Evolutionary conservation across 208 protist species (phyloP).

Genomic region (Phytomonas sp.): DNA sequence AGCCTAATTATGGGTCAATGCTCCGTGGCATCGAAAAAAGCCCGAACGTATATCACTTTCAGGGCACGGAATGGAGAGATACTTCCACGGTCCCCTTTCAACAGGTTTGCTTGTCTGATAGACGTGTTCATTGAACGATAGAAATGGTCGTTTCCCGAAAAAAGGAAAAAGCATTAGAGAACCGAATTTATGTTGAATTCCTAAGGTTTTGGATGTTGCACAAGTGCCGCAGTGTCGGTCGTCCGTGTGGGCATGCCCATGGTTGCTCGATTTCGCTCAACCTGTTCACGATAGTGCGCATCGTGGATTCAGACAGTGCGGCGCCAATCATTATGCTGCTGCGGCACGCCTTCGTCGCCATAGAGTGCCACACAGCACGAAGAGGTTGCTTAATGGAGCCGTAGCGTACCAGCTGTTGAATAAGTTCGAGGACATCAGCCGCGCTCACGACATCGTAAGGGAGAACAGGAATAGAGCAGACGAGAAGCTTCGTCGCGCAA

Average conservation of each 20-base stretch:
- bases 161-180: constrained; percentile 7
- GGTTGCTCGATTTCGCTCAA: constrained; percentile 81
- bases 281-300: constrained; percentile 67
- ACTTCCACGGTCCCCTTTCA: background rate
- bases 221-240: constrained; percentile 82
- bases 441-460: constrained; percentile 81
- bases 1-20: background rate
- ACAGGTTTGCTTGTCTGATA: background rate
- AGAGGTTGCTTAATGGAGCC: constrained; percentile 42
- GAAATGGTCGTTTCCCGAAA: background rate
- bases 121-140: background rate
- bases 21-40: background rate
- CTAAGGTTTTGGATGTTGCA: constrained; percentile 26
- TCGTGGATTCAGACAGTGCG: constrained; percentile 56
- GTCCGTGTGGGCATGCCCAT: constrained; percentile 94
- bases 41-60: background rate
- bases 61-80: background rate
- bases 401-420: constrained; percentile 71
- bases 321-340: constrained; percentile 92
- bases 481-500: constrained; percentile 56
- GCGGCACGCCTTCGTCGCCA: constrained; percentile 90
- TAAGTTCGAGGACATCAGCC: constrained; percentile 82
- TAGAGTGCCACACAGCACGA: constrained; percentile 83
- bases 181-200: background rate
- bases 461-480: constrained; percentile 70